phyloP scores from a whole-genome alignment of 1,139 yeast species.

The Yamadazyma taylorii region DNA sequence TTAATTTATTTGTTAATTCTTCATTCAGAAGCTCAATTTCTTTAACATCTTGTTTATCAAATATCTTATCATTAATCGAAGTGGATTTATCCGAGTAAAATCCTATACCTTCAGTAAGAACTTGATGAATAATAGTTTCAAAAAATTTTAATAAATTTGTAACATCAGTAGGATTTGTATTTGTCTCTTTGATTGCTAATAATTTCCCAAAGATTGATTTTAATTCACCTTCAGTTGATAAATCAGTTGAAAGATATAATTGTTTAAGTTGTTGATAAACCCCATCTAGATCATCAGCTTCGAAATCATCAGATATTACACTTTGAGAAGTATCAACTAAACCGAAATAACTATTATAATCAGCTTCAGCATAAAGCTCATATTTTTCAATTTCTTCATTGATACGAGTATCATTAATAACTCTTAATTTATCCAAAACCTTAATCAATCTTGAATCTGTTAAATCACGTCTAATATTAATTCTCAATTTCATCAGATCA shows the following conservation, averaged over 20 bases:
- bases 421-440: conserved; percentile 39
- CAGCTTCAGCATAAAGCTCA: conserved; percentile 42
- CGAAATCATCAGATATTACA: conserved; percentile 11
- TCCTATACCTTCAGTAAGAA: conserved; percentile 22
- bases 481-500: conserved; percentile 29
- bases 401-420: conserved; percentile 38
- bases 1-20: conserved; percentile 23
- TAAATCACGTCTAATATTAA: conserved; percentile 39
- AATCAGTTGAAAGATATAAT: conserved; percentile 14
- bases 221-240: conserved; percentile 15
- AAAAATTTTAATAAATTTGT: conserved; percentile 26
- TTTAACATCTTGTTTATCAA: conserved; percentile 36
- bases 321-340: conserved; percentile 12
- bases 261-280: conserved; percentile 16
- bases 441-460: conserved; percentile 39
- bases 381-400: conserved; percentile 48
- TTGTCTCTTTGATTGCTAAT: conserved; percentile 25
- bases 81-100: conserved; percentile 24
- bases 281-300: conserved; percentile 21
- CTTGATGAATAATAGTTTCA: conserved; percentile 33
- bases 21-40: conserved; percentile 34
- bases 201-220: conserved; percentile 12
- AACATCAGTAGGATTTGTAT: conserved; percentile 22
- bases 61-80: conserved; percentile 29
- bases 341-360: conserved; percentile 26